Base-by-base conservation (phyloP, 179 eudicot species). In the Dionaea muscipula region DNA sequence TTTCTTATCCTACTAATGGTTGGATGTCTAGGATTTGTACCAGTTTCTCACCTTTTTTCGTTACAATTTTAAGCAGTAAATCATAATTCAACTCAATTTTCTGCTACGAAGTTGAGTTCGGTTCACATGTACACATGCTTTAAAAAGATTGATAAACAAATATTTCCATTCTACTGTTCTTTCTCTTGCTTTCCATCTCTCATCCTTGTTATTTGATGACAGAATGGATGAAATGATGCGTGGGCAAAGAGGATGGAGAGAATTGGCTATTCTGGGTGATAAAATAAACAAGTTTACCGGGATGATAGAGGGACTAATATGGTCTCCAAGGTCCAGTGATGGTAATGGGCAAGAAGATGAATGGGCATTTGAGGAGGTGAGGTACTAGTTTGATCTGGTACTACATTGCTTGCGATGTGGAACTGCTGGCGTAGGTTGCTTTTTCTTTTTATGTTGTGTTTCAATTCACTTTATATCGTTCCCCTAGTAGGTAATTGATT, bases 171-270 rank as follows among this genome's bases (percentile, higher is more conserved):
- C n/a, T n/a, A n/a, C n/a, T n/a, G n/a, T n/a, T n/a, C 35, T 31
- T 31, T 15, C 9, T 55, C 40, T 41, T 57, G 50, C 46, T 57
- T 37, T 28, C 18, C 20, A 20, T 38, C 26, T 22, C 24, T 55
- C 16, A 49, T 49, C 53, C 36, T 47, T 18, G 55, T 44, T 10
- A 39, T 43, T 18, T 38, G 55, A 31, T 38, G 17, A 77, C 81
- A 91, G 98, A 77, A 91, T 91, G 98, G 98, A 91, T 76, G 98
- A 91, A 63, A 91, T 91, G 98, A 91, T 91, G 98, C 88, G 88
- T 63, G 98, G 98, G 49, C 97, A 86, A 70, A 72, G 94, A 83
- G 97, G 97, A 28, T 90, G 97, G 97, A 81, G 97, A 56, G 97
- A 91, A 61, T 70, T 91, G 41, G 87, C 96, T 48, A 52, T 79